These are phyloP conservation scores for Melocanna baccifera DNA, from an alignment of 176 grass and related monocot species.

Conservation along the genomic window DNA sequence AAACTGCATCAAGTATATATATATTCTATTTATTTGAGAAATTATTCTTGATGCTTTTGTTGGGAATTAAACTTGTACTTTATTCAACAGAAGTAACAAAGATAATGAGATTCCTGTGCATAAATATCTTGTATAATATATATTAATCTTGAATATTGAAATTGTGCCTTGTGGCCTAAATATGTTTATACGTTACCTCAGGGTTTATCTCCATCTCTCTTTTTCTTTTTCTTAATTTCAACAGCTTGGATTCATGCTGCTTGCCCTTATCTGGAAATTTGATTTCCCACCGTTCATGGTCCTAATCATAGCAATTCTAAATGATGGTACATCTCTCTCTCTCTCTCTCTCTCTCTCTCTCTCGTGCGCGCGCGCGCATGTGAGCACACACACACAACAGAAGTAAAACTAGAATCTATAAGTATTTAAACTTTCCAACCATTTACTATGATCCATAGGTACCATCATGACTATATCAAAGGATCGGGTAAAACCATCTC, in stretches of 20 bases:
- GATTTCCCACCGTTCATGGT: constrained; percentile 88
- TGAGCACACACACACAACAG: not conserved
- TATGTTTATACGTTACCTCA: constrained; percentile 14
- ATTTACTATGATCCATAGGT: constrained; percentile 36
- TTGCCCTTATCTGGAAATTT: constrained; percentile 77
- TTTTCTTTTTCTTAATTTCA: not conserved
- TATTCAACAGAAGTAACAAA: not conserved
- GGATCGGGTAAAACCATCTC: constrained; percentile 76
- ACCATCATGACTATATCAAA: constrained; percentile 91
- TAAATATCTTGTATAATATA: not conserved
- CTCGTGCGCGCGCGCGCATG: no score
- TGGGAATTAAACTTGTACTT: not conserved
- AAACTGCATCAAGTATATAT: not conserved
- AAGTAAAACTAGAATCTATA: not conserved
- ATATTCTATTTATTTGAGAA: not conserved
- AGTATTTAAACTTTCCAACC: not conserved
- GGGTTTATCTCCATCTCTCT: not conserved
- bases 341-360: not conserved
- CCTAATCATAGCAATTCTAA: constrained; percentile 74
- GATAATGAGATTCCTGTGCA: not conserved
- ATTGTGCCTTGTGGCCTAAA: not conserved
- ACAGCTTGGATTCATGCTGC: constrained; percentile 80
- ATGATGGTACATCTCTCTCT: constrained; percentile 48
- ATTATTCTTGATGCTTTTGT: not conserved
- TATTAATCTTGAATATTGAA: not conserved